Base-by-base conservation (phyloP, 169 alveolate species). In the Neospora caninum region DNA sequence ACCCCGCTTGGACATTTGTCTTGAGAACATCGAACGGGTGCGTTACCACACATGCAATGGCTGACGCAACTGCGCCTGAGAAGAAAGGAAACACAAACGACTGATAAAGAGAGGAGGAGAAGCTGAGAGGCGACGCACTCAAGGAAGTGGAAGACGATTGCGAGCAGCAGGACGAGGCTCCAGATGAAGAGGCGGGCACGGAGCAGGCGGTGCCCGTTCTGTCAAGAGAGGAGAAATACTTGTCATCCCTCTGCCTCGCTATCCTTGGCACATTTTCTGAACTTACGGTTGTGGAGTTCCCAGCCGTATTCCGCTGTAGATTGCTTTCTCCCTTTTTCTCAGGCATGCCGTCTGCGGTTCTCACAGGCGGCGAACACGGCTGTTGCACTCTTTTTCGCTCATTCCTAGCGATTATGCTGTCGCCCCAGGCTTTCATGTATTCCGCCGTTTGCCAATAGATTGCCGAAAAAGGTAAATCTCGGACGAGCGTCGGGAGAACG, bases 21-120 rank as follows among this genome's bases (percentile, higher is more conserved):
- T 95, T 95, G 22, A 95, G 39, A 0, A 95, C 97, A 34, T 95
- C 97, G 70, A 95, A 94, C n/a, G 97, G 97, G 39, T 95, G 97
- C 42, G 96, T 95, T 10, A 95, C 45, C 7, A 94, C 70, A 43
- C 95, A 86, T 36, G 97, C 96, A 64, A 95, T 87, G 27, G 94
- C 93, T 25, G 95, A 82, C 31, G 95, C 87, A 22, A n/a, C 43
- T 22, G 93, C 95, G 49, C 94, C 95, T 2, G 93, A 86, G 45
- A 91, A 83, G 49, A 94, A 94, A 36, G 95, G 95, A 13, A 87
- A 22, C 36, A 94, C 27, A 54, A 91, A 67, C 31, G 80, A 58
- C 69, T 82, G 89, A n/a, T 25, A 82, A 20, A 82, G 67, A 25
- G 89, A 39, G 41, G 69, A 41, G 41, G 69, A 41, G 67, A 82